Base-by-base conservation (phyloP, 2,329 filamentous ascomycete species). In the Alternaria gansuensis region DNA sequence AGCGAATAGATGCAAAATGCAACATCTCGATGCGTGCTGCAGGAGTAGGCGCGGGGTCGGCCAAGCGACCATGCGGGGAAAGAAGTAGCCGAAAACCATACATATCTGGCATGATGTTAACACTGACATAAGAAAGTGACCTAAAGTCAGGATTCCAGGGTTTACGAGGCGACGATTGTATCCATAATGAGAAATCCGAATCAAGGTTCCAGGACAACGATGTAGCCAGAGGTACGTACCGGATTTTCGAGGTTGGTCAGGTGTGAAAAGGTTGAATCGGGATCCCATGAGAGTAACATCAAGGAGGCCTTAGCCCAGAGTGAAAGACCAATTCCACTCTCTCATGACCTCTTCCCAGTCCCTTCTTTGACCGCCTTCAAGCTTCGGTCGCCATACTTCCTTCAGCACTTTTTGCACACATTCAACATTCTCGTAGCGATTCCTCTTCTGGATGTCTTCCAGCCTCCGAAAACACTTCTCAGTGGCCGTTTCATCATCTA, bases 241-340 rank as follows among this genome's bases (percentile, higher is more conserved):
- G 24, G 13, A 48, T 48, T 10, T 17, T 40, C 21, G 10, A 40
- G 10, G 21, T 14, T 4, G 24, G 9, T 4, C 37, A 24, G 21
- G 37, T 24, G 44, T 31, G 23, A 36, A n/a, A 48, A 5, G 44
- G 29, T 26, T 13, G 29, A 23, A 48, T 36, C 44, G 29, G 21
- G n/a, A 13, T 44, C 44, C 14, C 29, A 48, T 10, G 21, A 24
- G 10, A 24, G 21, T 7, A 5, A 5, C 21, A 40, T 40, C 10
- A 21, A 40, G 21, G 21, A 40, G 24, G 2, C 37, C 14, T 62
- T 62, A 76, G 37, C 71, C 70, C 21, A 75, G 60, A 2, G 71
- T 76, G 46, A 76, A 73, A 0, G 73, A 75, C 74, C 74, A 77
- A 2, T 69, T 63, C 74, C 71, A 74, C 39, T 77, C 74, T 53